Conservation (phyloP, 371 early-diverging fungal genomes). For the Mucor indicus region DNA sequence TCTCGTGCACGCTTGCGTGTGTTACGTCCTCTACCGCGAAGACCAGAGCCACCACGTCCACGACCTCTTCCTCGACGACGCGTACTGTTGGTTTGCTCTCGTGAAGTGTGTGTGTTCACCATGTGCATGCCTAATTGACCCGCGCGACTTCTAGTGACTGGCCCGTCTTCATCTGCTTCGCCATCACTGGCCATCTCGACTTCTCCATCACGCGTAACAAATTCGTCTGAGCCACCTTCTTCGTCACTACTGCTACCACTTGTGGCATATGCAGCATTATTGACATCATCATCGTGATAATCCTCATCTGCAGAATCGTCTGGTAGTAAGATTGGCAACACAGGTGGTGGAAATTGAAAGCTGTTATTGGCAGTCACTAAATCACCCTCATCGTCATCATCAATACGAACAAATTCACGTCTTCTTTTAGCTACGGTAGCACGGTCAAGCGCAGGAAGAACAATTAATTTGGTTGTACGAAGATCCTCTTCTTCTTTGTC, state of each 20-base stretch:
- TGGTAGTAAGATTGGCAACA: constrained; percentile 28
- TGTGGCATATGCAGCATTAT: constrained; percentile 7
- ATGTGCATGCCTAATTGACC: constrained; percentile 14
- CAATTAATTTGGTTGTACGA: constrained; percentile 12
- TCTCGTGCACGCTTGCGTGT: constrained; percentile 23
- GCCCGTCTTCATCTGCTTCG: constrained; percentile 25
- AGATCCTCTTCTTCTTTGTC: constrained; percentile 49
- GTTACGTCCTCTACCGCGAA: constrained; percentile 6
- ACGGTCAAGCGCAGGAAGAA: constrained; percentile 45
- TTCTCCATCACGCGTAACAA: constrained; percentile 15
- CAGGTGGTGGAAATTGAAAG: constrained; percentile 32
- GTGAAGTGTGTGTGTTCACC: not conserved
- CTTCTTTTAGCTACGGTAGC: constrained; percentile 39
- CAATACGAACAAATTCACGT: constrained; percentile 35
- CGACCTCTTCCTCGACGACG: constrained; percentile 6
- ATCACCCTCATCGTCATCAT: constrained; percentile 59
- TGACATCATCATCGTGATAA: constrained; percentile 36
- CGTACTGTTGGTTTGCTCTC: not conserved
- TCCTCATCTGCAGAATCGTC: constrained; percentile 66
- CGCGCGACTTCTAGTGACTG: constrained; percentile 35
- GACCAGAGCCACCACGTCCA: constrained; percentile 1
- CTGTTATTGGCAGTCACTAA: constrained; percentile 40
- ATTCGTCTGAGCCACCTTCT: constrained; percentile 28
- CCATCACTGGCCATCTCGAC: constrained; percentile 6
- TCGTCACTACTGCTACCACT: constrained; percentile 16